phyloP scores from a whole-genome alignment of 148 eudicot species.

The Diospyros lotus region DNA sequence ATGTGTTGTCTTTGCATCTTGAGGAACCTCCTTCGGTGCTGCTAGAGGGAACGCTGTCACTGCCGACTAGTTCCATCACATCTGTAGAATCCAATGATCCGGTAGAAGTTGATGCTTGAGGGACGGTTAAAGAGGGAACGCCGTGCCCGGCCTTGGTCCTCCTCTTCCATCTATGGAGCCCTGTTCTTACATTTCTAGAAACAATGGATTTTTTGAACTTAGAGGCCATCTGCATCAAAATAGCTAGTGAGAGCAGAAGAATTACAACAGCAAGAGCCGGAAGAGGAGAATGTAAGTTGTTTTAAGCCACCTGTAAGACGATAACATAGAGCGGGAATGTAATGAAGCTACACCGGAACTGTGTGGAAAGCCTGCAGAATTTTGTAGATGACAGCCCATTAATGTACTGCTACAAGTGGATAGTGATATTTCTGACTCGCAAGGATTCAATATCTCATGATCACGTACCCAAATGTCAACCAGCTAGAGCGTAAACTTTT shows the following conservation, averaged over 20 bases:
- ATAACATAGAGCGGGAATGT: constrained; percentile 82
- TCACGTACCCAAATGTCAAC: constrained; percentile 62
- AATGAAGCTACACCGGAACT: constrained; percentile 77
- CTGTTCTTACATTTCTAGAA: constrained; percentile 48
- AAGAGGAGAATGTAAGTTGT: not conserved
- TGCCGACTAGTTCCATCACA: not conserved
- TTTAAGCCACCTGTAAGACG: constrained; percentile 47
- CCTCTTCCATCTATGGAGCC: constrained; percentile 57
- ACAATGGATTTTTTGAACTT: constrained; percentile 55
- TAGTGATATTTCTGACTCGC: not conserved
- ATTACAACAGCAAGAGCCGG: not conserved
- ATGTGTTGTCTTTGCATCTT: not conserved
- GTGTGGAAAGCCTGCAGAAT: constrained; percentile 51
- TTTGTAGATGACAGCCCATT: not conserved
- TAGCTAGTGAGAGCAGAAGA: not conserved
- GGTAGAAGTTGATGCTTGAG: constrained; percentile 8
- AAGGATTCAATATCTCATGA: not conserved
- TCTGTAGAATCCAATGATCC: constrained; percentile 20
- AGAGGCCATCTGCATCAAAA: constrained; percentile 61
- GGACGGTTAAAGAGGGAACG: constrained; percentile 2
- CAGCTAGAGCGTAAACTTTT: constrained; percentile 27
- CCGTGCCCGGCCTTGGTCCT: constrained; percentile 40
- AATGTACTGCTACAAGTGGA: not conserved
- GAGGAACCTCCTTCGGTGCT: not conserved
- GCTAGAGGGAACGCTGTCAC: not conserved